Percentiles rank a stretch among this genome's conserved stretches.
Evolutionary conservation across 2,329 filamentous ascomycete genomes (phyloP).

Genomic region (Ophiostoma quercus): DNA sequence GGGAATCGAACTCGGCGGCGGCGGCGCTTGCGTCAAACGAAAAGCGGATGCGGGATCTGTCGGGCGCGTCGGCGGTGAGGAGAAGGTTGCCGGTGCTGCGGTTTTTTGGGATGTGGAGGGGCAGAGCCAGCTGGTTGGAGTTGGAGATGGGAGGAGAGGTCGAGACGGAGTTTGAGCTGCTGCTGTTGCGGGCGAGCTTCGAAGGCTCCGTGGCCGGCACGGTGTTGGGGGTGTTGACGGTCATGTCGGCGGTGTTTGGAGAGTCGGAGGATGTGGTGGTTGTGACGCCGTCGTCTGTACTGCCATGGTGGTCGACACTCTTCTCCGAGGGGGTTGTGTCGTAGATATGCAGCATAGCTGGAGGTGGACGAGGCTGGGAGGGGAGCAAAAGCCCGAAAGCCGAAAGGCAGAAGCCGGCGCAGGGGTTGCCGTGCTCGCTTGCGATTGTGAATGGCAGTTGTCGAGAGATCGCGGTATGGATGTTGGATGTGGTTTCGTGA

Average conservation of each 20-base stretch:
- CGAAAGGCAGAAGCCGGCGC: conserved; percentile 2
- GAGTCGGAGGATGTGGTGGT: neutral
- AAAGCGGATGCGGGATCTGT: conserved; percentile 61
- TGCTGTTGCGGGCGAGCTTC: neutral
- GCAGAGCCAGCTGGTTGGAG: conserved; percentile 43
- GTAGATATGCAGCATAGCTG: conserved; percentile 45
- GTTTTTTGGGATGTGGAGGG: conserved; percentile 57
- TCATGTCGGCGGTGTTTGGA: neutral
- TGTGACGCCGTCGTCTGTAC: neutral
- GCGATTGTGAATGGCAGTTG: neutral
- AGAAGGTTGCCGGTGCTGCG: conserved; percentile 60
- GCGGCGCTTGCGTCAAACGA: conserved; percentile 69
- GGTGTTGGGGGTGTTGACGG: neutral
- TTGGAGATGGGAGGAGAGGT: conserved; percentile 31
- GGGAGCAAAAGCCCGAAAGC: conserved; percentile 2
- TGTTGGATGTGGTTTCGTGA: neutral
- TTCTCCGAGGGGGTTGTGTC: conserved; percentile 39
- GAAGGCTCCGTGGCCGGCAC: neutral
- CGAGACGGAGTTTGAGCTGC: neutral
- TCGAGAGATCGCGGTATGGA: neutral
- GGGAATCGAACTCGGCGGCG: conserved; percentile 58
- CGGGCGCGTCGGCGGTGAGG: conserved; percentile 45
- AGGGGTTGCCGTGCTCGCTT: conserved; percentile 2
- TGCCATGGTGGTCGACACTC: conserved; percentile 33
- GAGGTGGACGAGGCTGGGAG: conserved; percentile 22